Conservation (phyloP, 2,329 filamentous ascomycete species). For the Fusarium globosum region DNA sequence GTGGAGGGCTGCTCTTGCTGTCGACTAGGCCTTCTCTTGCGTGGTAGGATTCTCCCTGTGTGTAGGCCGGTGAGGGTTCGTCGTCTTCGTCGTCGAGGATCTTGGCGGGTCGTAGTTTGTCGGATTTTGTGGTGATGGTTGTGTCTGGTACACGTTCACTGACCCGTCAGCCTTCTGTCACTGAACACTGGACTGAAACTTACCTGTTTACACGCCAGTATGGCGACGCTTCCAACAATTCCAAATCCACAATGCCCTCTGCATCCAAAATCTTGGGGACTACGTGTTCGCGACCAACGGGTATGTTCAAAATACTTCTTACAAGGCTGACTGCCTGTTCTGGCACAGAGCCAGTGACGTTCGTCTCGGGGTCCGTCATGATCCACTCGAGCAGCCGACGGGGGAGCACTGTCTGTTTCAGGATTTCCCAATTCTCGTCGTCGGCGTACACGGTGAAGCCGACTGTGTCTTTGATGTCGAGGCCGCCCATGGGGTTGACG, state of each 20-base stretch:
- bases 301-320: constrained; percentile 29
- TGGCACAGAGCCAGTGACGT: neutral
- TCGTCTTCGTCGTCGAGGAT: constrained; percentile 26
- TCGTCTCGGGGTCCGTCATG: constrained; percentile 36
- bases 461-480: constrained; percentile 33
- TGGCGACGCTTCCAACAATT: constrained; percentile 24
- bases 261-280: constrained; percentile 30
- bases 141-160: constrained; percentile 34
- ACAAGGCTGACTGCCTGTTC: constrained; percentile 34
- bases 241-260: constrained; percentile 32
- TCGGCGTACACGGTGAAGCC: constrained; percentile 34
- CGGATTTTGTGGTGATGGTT: constrained; percentile 14
- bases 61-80: constrained; percentile 18
- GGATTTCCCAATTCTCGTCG: constrained; percentile 35
- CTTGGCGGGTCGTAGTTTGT: constrained; percentile 22
- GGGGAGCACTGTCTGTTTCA: constrained; percentile 30
- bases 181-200: neutral
- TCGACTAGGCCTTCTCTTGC: constrained; percentile 9
- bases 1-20: neutral
- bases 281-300: constrained; percentile 20
- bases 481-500: constrained; percentile 30
- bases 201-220: constrained; percentile 37
- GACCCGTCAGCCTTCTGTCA: neutral
- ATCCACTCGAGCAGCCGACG: constrained; percentile 41
- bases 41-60: constrained; percentile 14